These are phyloP conservation scores for Ustilago tritici DNA, from an alignment of 1,284 basidiomycete species.

Conservation along the genomic window DNA sequence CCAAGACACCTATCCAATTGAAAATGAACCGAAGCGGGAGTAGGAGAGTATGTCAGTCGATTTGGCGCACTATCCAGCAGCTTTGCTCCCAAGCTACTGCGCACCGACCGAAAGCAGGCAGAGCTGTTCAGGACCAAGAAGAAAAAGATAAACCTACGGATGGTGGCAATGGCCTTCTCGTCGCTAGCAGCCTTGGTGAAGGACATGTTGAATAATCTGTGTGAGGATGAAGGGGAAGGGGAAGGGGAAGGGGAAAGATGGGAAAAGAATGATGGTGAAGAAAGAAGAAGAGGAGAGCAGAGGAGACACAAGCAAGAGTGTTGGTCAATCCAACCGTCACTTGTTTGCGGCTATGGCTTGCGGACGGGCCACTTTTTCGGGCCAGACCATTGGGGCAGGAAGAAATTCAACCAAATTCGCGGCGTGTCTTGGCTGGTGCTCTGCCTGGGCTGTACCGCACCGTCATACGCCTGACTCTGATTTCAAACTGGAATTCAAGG, in stretches of 20 bases:
- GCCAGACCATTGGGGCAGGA: neutral
- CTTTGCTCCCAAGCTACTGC: neutral
- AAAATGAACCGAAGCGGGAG: neutral
- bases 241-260: conserved; percentile 2
- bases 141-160: conserved; percentile 50
- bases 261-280: conserved; percentile 24
- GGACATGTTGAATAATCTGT: conserved; percentile 39
- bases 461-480: conserved; percentile 20
- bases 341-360: neutral
- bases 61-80: neutral
- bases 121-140: neutral
- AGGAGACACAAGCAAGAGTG: conserved; percentile 9
- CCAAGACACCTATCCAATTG: conserved; percentile 46
- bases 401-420: neutral
- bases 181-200: conserved; percentile 59
- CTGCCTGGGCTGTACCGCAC: conserved; percentile 17
- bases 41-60: conserved; percentile 3
- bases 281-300: conserved; percentile 1
- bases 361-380: conserved; percentile 12
- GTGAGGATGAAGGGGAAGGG: neutral
- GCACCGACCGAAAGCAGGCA: neutral
- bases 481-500: conserved; percentile 1
- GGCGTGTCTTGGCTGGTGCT: neutral
- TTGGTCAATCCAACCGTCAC: conserved; percentile 18
- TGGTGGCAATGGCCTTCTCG: conserved; percentile 63